These are phyloP conservation scores for Cladophialophora bantiana DNA, from an alignment of 2,329 filamentous ascomycete species.

Conservation along the genomic window DNA sequence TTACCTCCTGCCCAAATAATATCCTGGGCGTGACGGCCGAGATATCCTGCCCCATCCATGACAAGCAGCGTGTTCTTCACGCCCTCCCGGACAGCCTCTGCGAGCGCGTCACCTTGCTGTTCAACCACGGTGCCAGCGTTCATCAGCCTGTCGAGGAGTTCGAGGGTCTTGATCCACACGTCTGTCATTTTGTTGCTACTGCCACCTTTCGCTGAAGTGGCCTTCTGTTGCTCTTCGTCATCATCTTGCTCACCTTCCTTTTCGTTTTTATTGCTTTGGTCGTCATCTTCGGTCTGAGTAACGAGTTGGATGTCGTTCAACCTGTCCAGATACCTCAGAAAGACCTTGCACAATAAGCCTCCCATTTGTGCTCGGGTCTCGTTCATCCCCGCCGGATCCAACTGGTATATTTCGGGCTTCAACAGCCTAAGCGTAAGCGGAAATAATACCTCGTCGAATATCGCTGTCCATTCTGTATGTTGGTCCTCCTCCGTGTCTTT, in stretches of 20 bases:
- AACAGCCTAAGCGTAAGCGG: slow-evolving; percentile 85
- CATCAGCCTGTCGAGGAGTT: slow-evolving; percentile 94
- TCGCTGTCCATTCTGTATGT: slow-evolving; percentile 84
- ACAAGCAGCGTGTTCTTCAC: slow-evolving; percentile 96
- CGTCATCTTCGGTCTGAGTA: neutral
- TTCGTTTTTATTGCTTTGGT: neutral
- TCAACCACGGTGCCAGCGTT: slow-evolving; percentile 61
- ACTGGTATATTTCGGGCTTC: slow-evolving; percentile 93
- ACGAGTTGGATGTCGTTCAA: slow-evolving; percentile 80
- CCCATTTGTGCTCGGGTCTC: slow-evolving; percentile 92
- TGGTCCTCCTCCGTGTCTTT: slow-evolving; percentile 7
- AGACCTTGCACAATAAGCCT: slow-evolving; percentile 91
- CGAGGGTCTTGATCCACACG: slow-evolving; percentile 84
- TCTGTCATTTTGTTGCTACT: slow-evolving; percentile 68
- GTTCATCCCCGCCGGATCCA: slow-evolving; percentile 90
- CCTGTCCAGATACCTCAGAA: slow-evolving; percentile 88
- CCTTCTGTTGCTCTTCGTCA: neutral
- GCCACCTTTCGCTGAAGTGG: neutral
- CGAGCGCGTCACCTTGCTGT: slow-evolving; percentile 58
- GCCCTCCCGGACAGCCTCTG: slow-evolving; percentile 93
- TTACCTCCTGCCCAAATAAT: slow-evolving; percentile 2
- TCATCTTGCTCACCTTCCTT: neutral
- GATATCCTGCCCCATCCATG: slow-evolving; percentile 87
- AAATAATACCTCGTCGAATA: slow-evolving; percentile 93
- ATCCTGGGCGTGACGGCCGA: slow-evolving; percentile 53